Evolutionary conservation across 2,329 filamentous ascomycete species (phyloP).

Genomic region (Aspergillus oerlinghausenensis): DNA sequence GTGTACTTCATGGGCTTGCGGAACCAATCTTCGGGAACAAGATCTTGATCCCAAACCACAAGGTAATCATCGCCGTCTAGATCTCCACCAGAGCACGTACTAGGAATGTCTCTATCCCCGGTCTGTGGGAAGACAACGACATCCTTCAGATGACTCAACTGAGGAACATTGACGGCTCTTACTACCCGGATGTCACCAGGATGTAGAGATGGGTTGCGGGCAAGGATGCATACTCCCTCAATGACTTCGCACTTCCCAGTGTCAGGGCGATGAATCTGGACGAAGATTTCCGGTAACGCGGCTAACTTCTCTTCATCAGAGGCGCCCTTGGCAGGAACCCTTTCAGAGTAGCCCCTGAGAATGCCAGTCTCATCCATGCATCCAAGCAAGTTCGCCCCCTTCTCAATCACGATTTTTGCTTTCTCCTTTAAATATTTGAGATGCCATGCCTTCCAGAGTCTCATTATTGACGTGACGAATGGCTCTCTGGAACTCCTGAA

Average conservation of each 20-base stretch:
- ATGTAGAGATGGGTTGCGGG: constrained; percentile 89
- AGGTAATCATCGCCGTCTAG: constrained; percentile 95
- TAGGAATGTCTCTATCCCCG: constrained; percentile 78
- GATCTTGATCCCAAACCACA: constrained; percentile 77
- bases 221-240: constrained; percentile 73
- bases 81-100: constrained; percentile 95
- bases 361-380: constrained; percentile 79
- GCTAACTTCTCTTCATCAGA: constrained; percentile 42
- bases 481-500: constrained; percentile 74
- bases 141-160: constrained; percentile 72
- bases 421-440: constrained; percentile 91
- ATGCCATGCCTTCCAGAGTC: constrained; percentile 83
- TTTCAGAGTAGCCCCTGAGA: constrained; percentile 65
- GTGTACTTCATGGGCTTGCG: constrained; percentile 72
- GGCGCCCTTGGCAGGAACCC: constrained; percentile 31
- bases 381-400: constrained; percentile 83
- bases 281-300: constrained; percentile 76
- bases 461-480: constrained; percentile 73
- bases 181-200: constrained; percentile 89
- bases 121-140: constrained; percentile 82
- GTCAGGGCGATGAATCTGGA: constrained; percentile 66
- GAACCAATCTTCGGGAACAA: constrained; percentile 70
- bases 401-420: constrained; percentile 72
- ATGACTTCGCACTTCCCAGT: constrained; percentile 60
- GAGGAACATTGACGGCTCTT: constrained; percentile 68